These are phyloP conservation scores for Colletotrichum cereale DNA, from an alignment of 2,329 filamentous ascomycete genomes.

Conservation along the genomic window DNA sequence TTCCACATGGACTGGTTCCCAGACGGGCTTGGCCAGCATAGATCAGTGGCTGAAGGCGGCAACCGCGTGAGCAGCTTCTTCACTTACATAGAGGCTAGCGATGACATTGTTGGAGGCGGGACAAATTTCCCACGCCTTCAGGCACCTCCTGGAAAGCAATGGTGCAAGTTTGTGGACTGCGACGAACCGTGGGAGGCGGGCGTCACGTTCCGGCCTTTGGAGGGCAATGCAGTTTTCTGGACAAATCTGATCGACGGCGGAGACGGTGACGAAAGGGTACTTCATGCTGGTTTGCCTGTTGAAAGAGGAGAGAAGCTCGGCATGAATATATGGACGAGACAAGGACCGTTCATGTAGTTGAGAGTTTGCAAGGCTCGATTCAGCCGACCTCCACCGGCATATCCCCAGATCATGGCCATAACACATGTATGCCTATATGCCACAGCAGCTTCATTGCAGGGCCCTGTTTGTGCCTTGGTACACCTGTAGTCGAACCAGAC, in stretches of 20 bases:
- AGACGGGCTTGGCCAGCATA: conserved; percentile 36
- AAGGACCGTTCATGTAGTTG: conserved; percentile 40
- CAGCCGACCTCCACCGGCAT: not conserved
- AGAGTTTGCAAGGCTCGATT: not conserved
- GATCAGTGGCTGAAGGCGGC: conserved; percentile 50
- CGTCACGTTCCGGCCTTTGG: conserved; percentile 54
- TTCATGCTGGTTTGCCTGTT: conserved; percentile 56
- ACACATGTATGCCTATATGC: not conserved
- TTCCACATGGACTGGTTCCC: conserved; percentile 59
- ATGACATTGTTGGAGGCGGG: conserved; percentile 54
- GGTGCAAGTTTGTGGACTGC: conserved; percentile 56
- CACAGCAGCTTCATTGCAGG: too few species aligned
- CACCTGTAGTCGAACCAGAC: not conserved
- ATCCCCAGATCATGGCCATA: not conserved
- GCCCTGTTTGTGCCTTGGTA: not conserved
- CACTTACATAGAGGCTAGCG: conserved; percentile 52
- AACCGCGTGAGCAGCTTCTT: conserved; percentile 56
- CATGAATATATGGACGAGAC: conserved; percentile 56
- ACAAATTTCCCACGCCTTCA: conserved; percentile 55
- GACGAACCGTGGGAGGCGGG: conserved; percentile 55
- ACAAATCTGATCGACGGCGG: conserved; percentile 52
- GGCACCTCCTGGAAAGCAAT: conserved; percentile 50
- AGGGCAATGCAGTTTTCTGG: conserved; percentile 57
- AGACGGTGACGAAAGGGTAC: conserved; percentile 52
- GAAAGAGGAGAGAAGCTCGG: conserved; percentile 55